A percentile compares a stretch with the other conserved stretches of the same genome.
phyloP scores from a whole-genome alignment of 257 asterid species.

The Ilex asprella region DNA sequence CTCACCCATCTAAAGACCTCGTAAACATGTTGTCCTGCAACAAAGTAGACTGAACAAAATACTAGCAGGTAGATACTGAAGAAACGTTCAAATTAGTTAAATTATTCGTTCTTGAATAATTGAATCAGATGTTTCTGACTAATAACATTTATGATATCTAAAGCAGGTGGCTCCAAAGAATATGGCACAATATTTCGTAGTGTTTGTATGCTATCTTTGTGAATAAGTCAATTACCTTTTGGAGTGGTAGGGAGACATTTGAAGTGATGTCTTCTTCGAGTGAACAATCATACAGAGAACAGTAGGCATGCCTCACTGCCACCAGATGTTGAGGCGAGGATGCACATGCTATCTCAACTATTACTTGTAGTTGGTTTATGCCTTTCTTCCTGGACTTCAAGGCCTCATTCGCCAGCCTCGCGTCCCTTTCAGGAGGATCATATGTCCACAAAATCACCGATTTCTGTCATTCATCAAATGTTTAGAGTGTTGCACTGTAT shows the following conservation, averaged over 20 bases:
- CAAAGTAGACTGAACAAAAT: no score
- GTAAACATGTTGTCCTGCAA: no score
- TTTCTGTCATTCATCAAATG: conserved; percentile 28
- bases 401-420: conserved; percentile 65
- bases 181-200: no score
- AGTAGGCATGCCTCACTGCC: conserved; percentile 58
- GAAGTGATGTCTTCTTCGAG: conserved; percentile 71
- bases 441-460: conserved; percentile 64
- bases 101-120: no score
- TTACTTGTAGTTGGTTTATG: conserved; percentile 47
- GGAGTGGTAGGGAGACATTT: conserved; percentile 48
- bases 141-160: no score
- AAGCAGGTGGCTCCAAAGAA: no score
- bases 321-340: conserved; percentile 63
- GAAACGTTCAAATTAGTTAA: no score
- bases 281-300: conserved; percentile 46
- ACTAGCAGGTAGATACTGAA: no score
- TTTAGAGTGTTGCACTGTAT: no score
- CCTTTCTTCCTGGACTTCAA: conserved; percentile 40
- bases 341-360: conserved; percentile 78
- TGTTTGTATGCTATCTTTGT: no score
- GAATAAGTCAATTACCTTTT: conserved; percentile 12
- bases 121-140: no score
- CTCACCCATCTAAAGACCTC: no score
- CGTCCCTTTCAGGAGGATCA: conserved; percentile 80